phyloP scores from a whole-genome alignment of 805 yeast species.

The Spathaspora passalidarum region DNA sequence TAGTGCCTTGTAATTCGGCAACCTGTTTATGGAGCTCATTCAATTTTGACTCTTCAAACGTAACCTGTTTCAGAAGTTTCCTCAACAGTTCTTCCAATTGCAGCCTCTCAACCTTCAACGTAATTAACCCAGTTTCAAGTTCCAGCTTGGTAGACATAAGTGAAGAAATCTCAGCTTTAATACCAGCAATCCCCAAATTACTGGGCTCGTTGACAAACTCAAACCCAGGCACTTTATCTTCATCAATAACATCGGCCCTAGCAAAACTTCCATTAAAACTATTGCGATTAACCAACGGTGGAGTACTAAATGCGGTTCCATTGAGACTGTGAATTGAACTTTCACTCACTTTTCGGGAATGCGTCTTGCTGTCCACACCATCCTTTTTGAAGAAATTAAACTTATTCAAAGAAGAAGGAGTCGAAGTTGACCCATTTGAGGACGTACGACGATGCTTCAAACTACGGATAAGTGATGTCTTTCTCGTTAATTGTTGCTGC shows the following conservation, averaged over 20 bases:
- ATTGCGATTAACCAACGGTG: constrained; percentile 28
- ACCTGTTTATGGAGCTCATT: background rate
- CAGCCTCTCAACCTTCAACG: background rate
- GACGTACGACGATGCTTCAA: constrained; percentile 40
- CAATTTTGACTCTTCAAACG: background rate
- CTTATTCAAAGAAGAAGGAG: constrained; percentile 12
- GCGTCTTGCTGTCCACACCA: constrained; percentile 19
- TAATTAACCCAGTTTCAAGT: background rate
- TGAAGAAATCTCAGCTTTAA: background rate
- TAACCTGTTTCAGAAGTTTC: background rate
- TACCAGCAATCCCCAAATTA: background rate
- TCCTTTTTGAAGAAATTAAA: constrained; percentile 32
- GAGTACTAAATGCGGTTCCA: constrained; percentile 34
- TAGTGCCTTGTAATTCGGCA: constrained; percentile 14
- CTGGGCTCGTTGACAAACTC: background rate
- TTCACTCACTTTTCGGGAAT: constrained; percentile 39
- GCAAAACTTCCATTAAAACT: background rate
- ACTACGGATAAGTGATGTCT: constrained; percentile 11
- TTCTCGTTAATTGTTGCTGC: constrained; percentile 16
- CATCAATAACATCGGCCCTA: background rate
- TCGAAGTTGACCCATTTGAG: constrained; percentile 29
- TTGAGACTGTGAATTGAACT: constrained; percentile 23
- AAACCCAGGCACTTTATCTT: background rate
- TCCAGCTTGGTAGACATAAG: background rate
- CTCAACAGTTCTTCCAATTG: background rate